phyloP scores from a whole-genome alignment of 1,284 basidiomycete species.

The Ceratobasidium papillatum region DNA sequence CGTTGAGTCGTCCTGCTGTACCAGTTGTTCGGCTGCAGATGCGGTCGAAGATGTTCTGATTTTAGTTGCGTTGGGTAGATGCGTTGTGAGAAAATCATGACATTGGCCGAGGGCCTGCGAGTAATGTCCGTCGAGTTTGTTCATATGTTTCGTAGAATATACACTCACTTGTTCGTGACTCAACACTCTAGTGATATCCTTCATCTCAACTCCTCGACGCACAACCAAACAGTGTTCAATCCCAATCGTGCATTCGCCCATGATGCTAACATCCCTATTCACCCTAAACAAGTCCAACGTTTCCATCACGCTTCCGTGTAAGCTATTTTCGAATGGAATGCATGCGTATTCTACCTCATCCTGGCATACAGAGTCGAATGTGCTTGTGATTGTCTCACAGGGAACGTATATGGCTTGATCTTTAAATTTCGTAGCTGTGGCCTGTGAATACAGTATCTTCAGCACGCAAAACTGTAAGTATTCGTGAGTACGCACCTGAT shows the following conservation, averaged over 20 bases:
- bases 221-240: slow-evolving; percentile 45
- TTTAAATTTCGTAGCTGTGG: slow-evolving; percentile 42
- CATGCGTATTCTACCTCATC: slow-evolving; percentile 39
- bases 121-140: neutral
- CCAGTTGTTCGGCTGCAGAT: slow-evolving; percentile 44
- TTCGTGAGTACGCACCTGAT: slow-evolving; percentile 42
- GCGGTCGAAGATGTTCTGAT: slow-evolving; percentile 44
- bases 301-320: slow-evolving; percentile 45
- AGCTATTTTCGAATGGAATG: slow-evolving; percentile 45
- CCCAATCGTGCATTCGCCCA: slow-evolving; percentile 40
- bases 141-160: neutral
- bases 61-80: slow-evolving; percentile 38
- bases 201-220: slow-evolving; percentile 37
- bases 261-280: slow-evolving; percentile 29
- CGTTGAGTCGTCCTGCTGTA: slow-evolving; percentile 29
- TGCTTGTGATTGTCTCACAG: slow-evolving; percentile 42
- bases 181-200: slow-evolving; percentile 39
- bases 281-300: slow-evolving; percentile 44
- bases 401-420: slow-evolving; percentile 39
- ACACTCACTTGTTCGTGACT: slow-evolving; percentile 46
- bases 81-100: slow-evolving; percentile 34
- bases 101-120: slow-evolving; percentile 46
- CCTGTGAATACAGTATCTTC: slow-evolving; percentile 12
- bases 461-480: neutral
- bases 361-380: slow-evolving; percentile 20